Percentiles rank a stretch among this genome's conserved stretches.
Conservation (phyloP, 73 alveolate species). For the Tetrahymena borealis region DNA sequence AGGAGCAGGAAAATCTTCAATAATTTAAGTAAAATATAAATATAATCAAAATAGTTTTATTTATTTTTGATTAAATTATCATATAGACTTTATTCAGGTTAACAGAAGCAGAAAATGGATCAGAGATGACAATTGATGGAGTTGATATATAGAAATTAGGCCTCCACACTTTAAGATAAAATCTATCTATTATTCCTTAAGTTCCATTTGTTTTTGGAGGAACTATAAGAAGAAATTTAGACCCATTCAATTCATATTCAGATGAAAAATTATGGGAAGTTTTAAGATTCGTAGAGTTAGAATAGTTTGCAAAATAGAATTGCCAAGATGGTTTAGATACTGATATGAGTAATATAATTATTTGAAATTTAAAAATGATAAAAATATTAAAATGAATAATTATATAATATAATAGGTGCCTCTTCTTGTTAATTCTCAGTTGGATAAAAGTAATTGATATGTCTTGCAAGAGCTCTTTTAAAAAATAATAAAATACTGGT, state of each 20-base stretch:
- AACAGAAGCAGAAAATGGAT: conserved; percentile 48
- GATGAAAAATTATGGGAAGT: conserved; percentile 31
- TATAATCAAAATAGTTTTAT: not conserved
- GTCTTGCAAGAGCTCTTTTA: conserved; percentile 58
- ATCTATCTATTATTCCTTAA: conserved; percentile 68
- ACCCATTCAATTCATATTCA: conserved; percentile 50
- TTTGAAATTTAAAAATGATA: no score
- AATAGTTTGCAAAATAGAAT: conserved; percentile 4
- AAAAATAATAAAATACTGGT: conserved; percentile 48
- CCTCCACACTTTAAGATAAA: conserved; percentile 46
- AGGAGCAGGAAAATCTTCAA: conserved; percentile 77
- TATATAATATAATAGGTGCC: conserved; percentile 47
- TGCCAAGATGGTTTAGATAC: conserved; percentile 15
- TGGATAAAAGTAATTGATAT: conserved; percentile 55
- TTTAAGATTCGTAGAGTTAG: conserved; percentile 10
- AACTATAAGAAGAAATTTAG: conserved; percentile 65
- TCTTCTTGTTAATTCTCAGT: conserved; percentile 34
- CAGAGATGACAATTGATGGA: conserved; percentile 60
- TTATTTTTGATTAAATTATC: conserved; percentile 24
- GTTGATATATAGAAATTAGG: conserved; percentile 56
- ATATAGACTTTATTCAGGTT: conserved; percentile 72
- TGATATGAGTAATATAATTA: conserved; percentile 1
- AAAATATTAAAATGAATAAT: conserved; percentile 4
- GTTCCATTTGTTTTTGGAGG: conserved; percentile 72
- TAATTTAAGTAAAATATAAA: conserved; percentile 31